These are phyloP conservation scores for Suhomyces bribrorum DNA, from an alignment of 1,139 yeast species.

Conservation along the genomic window DNA sequence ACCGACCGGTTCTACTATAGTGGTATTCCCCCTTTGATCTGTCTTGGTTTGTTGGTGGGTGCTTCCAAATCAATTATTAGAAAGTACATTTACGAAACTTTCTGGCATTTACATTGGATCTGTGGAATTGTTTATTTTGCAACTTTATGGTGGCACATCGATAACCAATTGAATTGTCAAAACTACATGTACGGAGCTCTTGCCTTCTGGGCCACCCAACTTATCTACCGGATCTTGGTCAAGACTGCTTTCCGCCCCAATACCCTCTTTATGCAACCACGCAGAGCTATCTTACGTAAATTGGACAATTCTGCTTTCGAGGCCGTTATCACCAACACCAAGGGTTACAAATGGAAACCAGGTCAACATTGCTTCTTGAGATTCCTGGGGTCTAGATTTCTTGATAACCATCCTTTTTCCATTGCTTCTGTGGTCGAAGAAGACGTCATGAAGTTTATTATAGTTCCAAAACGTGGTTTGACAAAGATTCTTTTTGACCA, in stretches of 20 bases:
- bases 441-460: slow-evolving; percentile 46
- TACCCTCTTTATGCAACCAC: slow-evolving; percentile 46
- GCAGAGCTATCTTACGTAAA: slow-evolving; percentile 39
- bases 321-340: slow-evolving; percentile 39
- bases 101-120: slow-evolving; percentile 61
- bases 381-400: slow-evolving; percentile 43
- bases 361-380: slow-evolving; percentile 64
- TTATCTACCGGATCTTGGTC: slow-evolving; percentile 50
- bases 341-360: slow-evolving; percentile 51
- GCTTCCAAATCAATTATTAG: slow-evolving; percentile 49
- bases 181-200: slow-evolving; percentile 58
- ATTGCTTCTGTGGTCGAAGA: slow-evolving; percentile 42
- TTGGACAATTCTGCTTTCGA: slow-evolving; percentile 41
- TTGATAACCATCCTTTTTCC: slow-evolving; percentile 67
- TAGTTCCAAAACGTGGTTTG: slow-evolving; percentile 54
- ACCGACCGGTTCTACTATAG: slow-evolving; percentile 24
- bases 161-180: slow-evolving; percentile 38
- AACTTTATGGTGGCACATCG: slow-evolving; percentile 53
- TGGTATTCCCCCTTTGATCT: slow-evolving; percentile 48
- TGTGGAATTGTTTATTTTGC: slow-evolving; percentile 56
- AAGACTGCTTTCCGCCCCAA: slow-evolving; percentile 53
- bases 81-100: slow-evolving; percentile 49
- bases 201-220: slow-evolving; percentile 56
- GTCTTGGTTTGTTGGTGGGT: slow-evolving; percentile 48
- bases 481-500: slow-evolving; percentile 37